Evolutionary conservation across 2,329 filamentous ascomycete species (phyloP), one percentile per base, ranked within the genome.

Genomic region (Ophiosphaerella korrae): DNA sequence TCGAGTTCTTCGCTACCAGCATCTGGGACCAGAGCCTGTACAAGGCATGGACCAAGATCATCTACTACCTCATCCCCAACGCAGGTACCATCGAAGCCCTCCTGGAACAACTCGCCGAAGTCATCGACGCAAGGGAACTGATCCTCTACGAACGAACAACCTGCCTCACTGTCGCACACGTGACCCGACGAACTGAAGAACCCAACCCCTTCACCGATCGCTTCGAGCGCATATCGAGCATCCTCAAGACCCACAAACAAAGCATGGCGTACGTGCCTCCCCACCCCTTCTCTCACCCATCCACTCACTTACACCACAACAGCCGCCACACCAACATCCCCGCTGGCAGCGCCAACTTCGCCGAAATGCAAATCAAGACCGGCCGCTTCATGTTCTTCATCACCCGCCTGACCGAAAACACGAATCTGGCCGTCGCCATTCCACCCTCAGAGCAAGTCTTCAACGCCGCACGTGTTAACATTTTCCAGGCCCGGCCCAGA

Each of bases 21-120:
- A 99, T 99, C 70, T 99, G 94, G 94, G 94, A 99, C 70, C 94
- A 99, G 78, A 95, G 89, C 48, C 80, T 99, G 33, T 99, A 97
- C 81, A 96, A 96, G 75, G 94, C 94, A 1, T 99, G 94, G 94
- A 94, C 94, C 0, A 90, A 90, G 71, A 97, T 99, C 64, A 97
- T 99, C 54, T 94, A 99, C 80, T 92, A 93, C 70, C 82, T 99
- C 39, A 94, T 97, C n/a, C 94, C 94, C 3, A 97, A 97, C 66
- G 84, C 97, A 1, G 81, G 86, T 14, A 84, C 90, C 38, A 97
- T 99, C 60, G 93, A 97, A 76, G 84, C 84, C 16, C 90, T 97
- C 72, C 83, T 99, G 8, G 84, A 85, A 32, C 86, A 90, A 33
- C 83, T 99, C 26, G 92, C 92, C 5, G 84, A 89, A 35, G 86